Conservation (phyloP, 148 eudicot genomes). For the Rhododendron vialii region DNA sequence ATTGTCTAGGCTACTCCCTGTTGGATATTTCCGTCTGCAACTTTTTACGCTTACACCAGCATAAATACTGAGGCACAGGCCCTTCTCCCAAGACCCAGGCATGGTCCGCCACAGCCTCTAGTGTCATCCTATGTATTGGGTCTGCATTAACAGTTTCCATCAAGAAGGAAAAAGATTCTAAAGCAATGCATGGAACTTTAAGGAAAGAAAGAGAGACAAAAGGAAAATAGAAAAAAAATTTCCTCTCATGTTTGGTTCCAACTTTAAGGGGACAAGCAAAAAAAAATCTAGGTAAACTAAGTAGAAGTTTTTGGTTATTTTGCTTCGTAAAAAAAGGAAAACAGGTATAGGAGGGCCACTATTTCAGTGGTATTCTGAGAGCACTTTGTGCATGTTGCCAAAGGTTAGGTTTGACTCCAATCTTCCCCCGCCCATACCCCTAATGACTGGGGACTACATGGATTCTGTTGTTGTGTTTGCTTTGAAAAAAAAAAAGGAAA, state of each 20-base stretch:
- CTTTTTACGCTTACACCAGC: slow-evolving; percentile 71
- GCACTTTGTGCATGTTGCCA: no score
- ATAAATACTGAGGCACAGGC: slow-evolving; percentile 56
- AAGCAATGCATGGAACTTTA: not conserved
- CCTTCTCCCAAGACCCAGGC: slow-evolving; percentile 80
- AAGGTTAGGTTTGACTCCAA: no score
- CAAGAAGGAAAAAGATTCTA: not conserved
- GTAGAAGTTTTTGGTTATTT: not conserved
- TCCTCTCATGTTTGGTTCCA: not conserved
- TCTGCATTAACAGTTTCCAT: slow-evolving; percentile 35
- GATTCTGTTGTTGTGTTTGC: no score
- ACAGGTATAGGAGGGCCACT: no score
- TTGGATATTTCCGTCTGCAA: slow-evolving; percentile 18
- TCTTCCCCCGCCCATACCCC: no score
- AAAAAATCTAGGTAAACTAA: not conserved
- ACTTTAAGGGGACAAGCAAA: not conserved
- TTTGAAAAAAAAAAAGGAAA: not conserved
- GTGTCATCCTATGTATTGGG: slow-evolving; percentile 59
- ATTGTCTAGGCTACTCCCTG: slow-evolving; percentile 15
- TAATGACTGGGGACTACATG: no score
- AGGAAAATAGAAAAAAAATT: not conserved
- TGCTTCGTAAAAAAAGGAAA: not conserved
- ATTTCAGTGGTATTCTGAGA: no score
- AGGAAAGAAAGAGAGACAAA: not conserved
- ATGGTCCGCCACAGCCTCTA: slow-evolving; percentile 61